These are phyloP conservation scores for Monosporascus sp. DNA, from an alignment of 2,329 filamentous ascomycete genomes.

Conservation along the genomic window DNA sequence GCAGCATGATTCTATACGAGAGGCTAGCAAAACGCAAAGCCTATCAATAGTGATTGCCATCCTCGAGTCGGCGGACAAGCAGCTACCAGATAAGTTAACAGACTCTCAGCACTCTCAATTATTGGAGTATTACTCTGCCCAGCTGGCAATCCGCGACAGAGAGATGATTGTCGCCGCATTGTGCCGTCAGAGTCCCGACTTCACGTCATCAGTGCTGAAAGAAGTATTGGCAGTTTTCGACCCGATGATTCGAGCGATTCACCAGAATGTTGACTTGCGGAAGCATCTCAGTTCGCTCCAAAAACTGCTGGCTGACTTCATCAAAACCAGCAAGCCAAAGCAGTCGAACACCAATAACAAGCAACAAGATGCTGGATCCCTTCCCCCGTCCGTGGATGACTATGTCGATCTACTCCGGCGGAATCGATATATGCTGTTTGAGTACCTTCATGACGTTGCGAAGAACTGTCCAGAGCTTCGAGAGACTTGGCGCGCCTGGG, in stretches of 20 bases:
- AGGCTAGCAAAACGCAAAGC: slow-evolving; percentile 42
- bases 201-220: slow-evolving; percentile 62
- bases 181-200: slow-evolving; percentile 64
- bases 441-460: slow-evolving; percentile 65
- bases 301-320: slow-evolving; percentile 64
- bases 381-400: slow-evolving; percentile 61
- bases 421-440: slow-evolving; percentile 59
- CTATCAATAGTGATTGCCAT: slow-evolving; percentile 64
- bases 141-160: slow-evolving; percentile 69
- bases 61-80: slow-evolving; percentile 47
- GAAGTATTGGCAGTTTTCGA: slow-evolving; percentile 65
- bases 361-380: slow-evolving; percentile 23
- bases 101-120: slow-evolving; percentile 58
- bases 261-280: slow-evolving; percentile 65
- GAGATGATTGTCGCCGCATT: slow-evolving; percentile 61
- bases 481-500: slow-evolving; percentile 55
- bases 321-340: slow-evolving; percentile 50
- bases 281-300: slow-evolving; percentile 63
- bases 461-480: slow-evolving; percentile 63
- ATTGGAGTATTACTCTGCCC: slow-evolving; percentile 63
- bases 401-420: slow-evolving; percentile 62
- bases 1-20: slow-evolving; percentile 54
- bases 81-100: slow-evolving; percentile 41
- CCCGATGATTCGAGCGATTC: slow-evolving; percentile 66
- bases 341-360: slow-evolving; percentile 29